Base-by-base conservation (phyloP, 768 basidiomycete genomes). In the Leccinum longicurvipes region DNA sequence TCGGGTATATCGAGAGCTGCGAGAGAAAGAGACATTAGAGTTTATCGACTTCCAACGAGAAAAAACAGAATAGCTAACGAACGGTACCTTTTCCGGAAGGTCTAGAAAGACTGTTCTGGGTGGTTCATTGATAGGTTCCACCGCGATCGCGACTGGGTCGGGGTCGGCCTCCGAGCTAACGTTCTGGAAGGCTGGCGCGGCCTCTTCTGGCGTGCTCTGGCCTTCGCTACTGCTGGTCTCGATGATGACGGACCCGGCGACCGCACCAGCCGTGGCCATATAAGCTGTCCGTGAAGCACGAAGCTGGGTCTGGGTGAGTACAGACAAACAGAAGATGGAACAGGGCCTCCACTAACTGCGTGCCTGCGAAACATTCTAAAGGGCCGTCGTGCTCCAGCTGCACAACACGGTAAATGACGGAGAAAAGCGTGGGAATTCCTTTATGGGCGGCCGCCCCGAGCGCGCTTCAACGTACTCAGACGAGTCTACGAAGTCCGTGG, bases 1-100 rank as follows among this genome's bases (percentile, higher is more conserved):
- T 63, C 2, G 90, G 81, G 76, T 98, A 97, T 74, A 98, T 91
- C 25, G 93, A 83, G 50, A 89, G 83, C 94, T 98, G 11, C n/a
- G 9, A 25, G 9, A 34, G 36, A 23, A 10, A 28, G 39, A 5
- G 25, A 6, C 24, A n/a, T 36, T 3, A 36, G 36, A 57, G 14
- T 3, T 3, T 6, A 12, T 4, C 5, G 7, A 29, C 7, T 47
- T 24, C 10, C 19, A 15, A 11, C 3, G 27, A 15, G 34, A 21
- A 3, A 31, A 28, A 28, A 25, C 4, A 39, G 9, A 19, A 28
- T 2, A 14, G 51, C 17, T 11, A 10, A 50, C 19, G 54, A 31
- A 48, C 36, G n/a, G 32, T 42, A 69, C 67, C 60, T 69, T 68
- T 53, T 67, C 67, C 6, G 67, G 63, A 9, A 68, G 60, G 47